phyloP scores from a whole-genome alignment of 371 early-diverging fungal species.

The Chytridiales sp. region DNA sequence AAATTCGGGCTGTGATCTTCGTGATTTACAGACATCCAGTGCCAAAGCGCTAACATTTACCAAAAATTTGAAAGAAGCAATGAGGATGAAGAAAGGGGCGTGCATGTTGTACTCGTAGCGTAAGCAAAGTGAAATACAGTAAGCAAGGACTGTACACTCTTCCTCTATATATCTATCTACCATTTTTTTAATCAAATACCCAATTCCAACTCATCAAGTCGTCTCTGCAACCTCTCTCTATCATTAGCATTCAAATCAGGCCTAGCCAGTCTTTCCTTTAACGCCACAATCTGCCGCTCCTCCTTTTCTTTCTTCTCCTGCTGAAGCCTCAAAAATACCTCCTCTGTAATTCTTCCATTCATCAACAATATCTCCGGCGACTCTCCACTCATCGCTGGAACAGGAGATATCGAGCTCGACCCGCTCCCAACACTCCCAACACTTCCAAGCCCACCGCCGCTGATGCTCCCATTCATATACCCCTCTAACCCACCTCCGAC shows the following conservation, averaged over 20 bases:
- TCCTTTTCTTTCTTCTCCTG: conserved; percentile 24
- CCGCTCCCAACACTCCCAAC: conserved; percentile 4
- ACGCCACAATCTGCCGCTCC: conserved; percentile 22
- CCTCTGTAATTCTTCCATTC: conserved; percentile 30
- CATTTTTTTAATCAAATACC: conserved; percentile 4
- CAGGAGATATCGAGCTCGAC: no score
- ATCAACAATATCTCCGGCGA: conserved; percentile 31
- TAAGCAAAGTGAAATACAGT: no score
- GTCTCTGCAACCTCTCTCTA: conserved; percentile 11
- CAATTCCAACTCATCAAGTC: conserved; percentile 17
- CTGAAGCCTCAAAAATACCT: conserved; percentile 16
- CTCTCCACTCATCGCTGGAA: conserved; percentile 21
- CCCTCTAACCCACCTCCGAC: conserved; percentile 26
- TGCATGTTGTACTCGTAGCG: no score
- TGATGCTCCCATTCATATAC: conserved; percentile 21
- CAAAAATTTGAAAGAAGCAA: no score
- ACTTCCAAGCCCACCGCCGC: conserved; percentile 19
- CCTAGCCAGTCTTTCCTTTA: conserved; percentile 13
- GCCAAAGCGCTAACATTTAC: no score
- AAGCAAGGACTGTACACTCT: no score
- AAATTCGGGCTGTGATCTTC: no score
- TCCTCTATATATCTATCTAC: no score
- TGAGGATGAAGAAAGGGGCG: no score
- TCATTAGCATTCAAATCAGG: not conserved
- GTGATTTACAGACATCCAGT: no score